Conservation (phyloP, 441 rosid genomes). For the Viola pubescens region DNA sequence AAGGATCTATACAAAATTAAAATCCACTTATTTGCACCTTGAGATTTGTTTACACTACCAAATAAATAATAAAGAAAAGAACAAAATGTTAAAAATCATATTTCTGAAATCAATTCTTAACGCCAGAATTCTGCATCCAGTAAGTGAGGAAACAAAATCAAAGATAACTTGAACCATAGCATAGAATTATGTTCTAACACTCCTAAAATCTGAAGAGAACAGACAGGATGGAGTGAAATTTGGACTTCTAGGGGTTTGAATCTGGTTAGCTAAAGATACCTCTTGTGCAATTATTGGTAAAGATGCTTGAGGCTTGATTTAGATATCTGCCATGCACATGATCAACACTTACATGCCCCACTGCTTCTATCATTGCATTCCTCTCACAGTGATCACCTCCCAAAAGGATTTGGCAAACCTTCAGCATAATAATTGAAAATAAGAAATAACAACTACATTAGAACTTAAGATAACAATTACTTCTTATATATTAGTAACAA, state of each 20-base stretch:
- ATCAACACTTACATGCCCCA: conserved; percentile 39
- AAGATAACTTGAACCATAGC: not conserved
- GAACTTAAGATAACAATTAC: not conserved
- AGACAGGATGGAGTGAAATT: not conserved
- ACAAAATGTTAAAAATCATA: not conserved
- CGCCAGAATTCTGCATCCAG: not conserved
- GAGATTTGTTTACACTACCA: conserved; percentile 7
- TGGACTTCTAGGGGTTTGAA: not conserved
- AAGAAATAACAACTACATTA: not conserved
- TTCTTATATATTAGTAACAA: no score
- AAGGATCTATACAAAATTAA: conserved; percentile 6
- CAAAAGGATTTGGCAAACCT: conserved; percentile 74
- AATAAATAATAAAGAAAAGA: not conserved
- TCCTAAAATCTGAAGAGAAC: not conserved
- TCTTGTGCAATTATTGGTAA: conserved; percentile 36
- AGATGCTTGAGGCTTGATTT: conserved; percentile 46
- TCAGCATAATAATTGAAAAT: conserved; percentile 16
- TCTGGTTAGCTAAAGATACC: conserved; percentile 31
- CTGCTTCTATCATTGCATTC: conserved; percentile 50
- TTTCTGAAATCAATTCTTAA: no score
- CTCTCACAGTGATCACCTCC: conserved; percentile 47
- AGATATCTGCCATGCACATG: conserved; percentile 53
- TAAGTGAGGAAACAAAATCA: not conserved
- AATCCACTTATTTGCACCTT: conserved; percentile 2
- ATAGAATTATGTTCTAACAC: not conserved